A percentile compares a stretch with the other conserved stretches of the same genome.
Conservation (phyloP, 2,329 filamentous ascomycete genomes). For the Fonsecaea nubica region DNA sequence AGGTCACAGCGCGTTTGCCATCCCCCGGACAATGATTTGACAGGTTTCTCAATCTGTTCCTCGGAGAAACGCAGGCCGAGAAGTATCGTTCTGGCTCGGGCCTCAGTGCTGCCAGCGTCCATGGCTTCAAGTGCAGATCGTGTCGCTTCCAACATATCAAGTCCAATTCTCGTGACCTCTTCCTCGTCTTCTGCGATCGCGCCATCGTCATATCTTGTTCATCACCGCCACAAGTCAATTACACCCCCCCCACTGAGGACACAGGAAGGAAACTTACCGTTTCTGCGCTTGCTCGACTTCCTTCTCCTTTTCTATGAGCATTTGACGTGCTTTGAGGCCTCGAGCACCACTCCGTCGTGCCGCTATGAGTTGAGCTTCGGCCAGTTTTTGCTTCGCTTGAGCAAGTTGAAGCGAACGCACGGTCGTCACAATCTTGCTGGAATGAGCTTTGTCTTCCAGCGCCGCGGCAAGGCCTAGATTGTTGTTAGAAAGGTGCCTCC, state of each 20-base stretch:
- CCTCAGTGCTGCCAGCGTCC: constrained; percentile 38
- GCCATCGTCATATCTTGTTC: constrained; percentile 20
- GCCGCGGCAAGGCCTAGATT: constrained; percentile 62
- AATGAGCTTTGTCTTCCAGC: constrained; percentile 63
- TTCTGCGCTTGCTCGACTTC: constrained; percentile 64
- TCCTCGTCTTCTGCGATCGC: constrained; percentile 25
- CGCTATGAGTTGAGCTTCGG: constrained; percentile 75
- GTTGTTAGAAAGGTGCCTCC: background rate
- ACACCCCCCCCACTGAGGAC: too few species aligned
- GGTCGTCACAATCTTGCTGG: constrained; percentile 64
- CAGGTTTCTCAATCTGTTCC: constrained; percentile 34
- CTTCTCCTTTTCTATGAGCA: constrained; percentile 72
- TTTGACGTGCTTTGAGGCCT: constrained; percentile 78
- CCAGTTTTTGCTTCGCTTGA: constrained; percentile 67
- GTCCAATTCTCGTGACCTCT: constrained; percentile 32
- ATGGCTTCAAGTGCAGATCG: constrained; percentile 36
- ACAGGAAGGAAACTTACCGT: constrained; percentile 50
- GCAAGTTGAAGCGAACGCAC: constrained; percentile 69
- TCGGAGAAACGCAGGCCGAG: constrained; percentile 37
- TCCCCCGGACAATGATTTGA: constrained; percentile 70
- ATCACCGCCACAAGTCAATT: background rate
- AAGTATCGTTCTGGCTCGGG: constrained; percentile 35
- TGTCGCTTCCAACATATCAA: constrained; percentile 38
- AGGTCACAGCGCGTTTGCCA: constrained; percentile 75
- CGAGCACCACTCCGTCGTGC: constrained; percentile 75